These are phyloP conservation scores for Cinchona pubescens DNA, from an alignment of 257 asterid species.

Conservation along the genomic window DNA sequence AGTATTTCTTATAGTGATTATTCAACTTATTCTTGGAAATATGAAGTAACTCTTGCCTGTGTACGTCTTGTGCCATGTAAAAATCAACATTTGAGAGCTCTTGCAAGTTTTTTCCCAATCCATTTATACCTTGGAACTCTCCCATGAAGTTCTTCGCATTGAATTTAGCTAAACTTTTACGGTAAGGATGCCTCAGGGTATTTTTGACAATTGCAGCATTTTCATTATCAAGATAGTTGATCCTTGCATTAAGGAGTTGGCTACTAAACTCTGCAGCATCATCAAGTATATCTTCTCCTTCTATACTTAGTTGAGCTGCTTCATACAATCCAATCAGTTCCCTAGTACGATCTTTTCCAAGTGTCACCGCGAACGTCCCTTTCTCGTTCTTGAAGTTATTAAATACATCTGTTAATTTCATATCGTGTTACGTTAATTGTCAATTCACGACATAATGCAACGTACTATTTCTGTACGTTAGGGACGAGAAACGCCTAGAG, in stretches of 20 bases:
- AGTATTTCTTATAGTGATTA: no score
- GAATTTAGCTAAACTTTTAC: slow-evolving; percentile 33
- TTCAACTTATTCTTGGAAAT: slow-evolving; percentile 27
- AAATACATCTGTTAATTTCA: slow-evolving; percentile 37
- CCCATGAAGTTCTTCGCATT: slow-evolving; percentile 6
- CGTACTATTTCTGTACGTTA: no score
- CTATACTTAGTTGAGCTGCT: slow-evolving; percentile 44
- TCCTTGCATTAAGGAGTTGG: slow-evolving; percentile 8
- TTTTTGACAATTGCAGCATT: slow-evolving; percentile 10
- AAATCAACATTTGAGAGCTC: slow-evolving; percentile 35
- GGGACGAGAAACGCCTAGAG: neutral
- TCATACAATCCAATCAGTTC: slow-evolving; percentile 44
- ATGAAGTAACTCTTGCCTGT: slow-evolving; percentile 32
- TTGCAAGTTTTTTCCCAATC: slow-evolving; percentile 25
- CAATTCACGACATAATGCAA: neutral
- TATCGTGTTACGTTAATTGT: neutral
- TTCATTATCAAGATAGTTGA: neutral
- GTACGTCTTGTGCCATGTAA: slow-evolving; percentile 17
- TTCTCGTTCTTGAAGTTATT: slow-evolving; percentile 34
- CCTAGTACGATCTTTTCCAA: slow-evolving; percentile 19
- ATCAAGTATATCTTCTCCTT: slow-evolving; percentile 45
- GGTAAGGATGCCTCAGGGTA: slow-evolving; percentile 41
- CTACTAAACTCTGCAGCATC: slow-evolving; percentile 39
- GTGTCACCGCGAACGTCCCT: slow-evolving; percentile 25
- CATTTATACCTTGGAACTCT: slow-evolving; percentile 7